A percentile compares a stretch with the other conserved stretches of the same genome.
Conservation (phyloP, 2,329 filamentous ascomycete species). For the Pestalotiopsis sp. region DNA sequence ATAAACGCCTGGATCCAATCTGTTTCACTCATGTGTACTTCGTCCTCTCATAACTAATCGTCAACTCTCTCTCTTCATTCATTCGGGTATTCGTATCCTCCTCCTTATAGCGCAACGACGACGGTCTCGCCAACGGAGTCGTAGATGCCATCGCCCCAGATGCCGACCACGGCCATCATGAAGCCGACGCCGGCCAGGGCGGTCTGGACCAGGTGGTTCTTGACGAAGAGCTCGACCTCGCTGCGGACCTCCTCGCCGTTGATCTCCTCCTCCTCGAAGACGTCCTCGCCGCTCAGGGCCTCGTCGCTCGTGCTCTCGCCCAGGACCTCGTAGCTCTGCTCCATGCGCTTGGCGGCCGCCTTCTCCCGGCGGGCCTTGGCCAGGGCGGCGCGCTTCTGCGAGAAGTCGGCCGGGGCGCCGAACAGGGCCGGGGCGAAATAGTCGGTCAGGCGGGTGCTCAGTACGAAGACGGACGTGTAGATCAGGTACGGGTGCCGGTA, state of each 20-base stretch:
- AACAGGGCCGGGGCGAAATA: constrained; percentile 49
- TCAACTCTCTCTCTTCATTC: neutral
- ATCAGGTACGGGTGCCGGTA: constrained; percentile 87
- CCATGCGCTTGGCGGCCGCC: constrained; percentile 53
- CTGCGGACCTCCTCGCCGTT: constrained; percentile 66
- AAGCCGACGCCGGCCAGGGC: constrained; percentile 60
- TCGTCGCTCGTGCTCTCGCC: constrained; percentile 52
- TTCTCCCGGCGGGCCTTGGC: constrained; percentile 32
- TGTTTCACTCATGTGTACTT: neutral
- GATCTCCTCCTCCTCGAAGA: constrained; percentile 45
- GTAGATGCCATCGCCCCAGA: constrained; percentile 65
- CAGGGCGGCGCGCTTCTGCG: constrained; percentile 32
- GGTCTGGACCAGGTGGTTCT: constrained; percentile 57
- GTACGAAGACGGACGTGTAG: constrained; percentile 76
- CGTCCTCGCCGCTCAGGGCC: constrained; percentile 42
- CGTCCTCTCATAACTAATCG: neutral
- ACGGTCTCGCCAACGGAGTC: constrained; percentile 18
- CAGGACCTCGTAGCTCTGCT: constrained; percentile 74
- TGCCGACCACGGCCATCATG: constrained; percentile 63
- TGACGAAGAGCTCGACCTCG: constrained; percentile 58
- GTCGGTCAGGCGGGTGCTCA: constrained; percentile 61
- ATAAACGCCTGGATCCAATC: neutral
- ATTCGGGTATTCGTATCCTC: too few species aligned
- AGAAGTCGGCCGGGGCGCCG: constrained; percentile 29
- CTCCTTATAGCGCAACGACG: constrained; percentile 24